Conservation (phyloP, 192 early-diverging fungal genomes). For the Coemansia erecta region DNA sequence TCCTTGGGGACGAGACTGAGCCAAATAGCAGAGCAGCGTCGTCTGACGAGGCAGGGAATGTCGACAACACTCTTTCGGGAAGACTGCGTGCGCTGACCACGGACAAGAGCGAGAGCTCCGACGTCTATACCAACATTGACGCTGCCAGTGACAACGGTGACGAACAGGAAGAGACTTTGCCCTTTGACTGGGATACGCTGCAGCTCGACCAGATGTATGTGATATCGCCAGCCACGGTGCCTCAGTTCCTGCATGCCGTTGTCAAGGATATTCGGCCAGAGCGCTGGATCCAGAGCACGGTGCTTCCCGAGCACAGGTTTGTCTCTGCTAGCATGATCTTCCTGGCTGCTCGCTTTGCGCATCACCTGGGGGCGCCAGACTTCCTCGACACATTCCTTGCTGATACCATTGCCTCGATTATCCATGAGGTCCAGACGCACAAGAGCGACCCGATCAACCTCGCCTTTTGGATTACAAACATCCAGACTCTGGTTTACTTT, state of each 20-base stretch:
- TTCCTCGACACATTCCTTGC: conserved; percentile 69
- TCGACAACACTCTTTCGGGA: conserved; percentile 3
- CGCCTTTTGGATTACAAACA: conserved; percentile 86
- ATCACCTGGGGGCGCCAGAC: conserved; percentile 72
- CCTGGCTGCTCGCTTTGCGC: conserved; percentile 83
- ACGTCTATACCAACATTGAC: conserved; percentile 7
- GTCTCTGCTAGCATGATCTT: conserved; percentile 87
- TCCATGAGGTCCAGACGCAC: conserved; percentile 47
- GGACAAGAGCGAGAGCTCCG: conserved; percentile 11
- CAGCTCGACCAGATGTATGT: conserved; percentile 94
- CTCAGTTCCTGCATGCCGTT: conserved; percentile 69
- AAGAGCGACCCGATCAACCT: conserved; percentile 60
- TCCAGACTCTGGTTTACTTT: conserved; percentile 78
- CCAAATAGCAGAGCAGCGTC: neutral
- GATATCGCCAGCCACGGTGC: conserved; percentile 72
- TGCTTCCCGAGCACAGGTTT: conserved; percentile 54
- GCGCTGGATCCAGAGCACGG: conserved; percentile 44
- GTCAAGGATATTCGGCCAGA: conserved; percentile 67
- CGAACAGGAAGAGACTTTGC: conserved; percentile 29
- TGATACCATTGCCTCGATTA: conserved; percentile 58
- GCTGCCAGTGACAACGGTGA: conserved; percentile 39
- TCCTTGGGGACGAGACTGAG: conserved; percentile 16
- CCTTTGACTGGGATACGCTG: conserved; percentile 80
- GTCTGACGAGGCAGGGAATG: neutral
- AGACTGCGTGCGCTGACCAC: conserved; percentile 27